Base-by-base conservation (phyloP, 2,329 filamentous ascomycete genomes). In the Hypoxylon sp. region DNA sequence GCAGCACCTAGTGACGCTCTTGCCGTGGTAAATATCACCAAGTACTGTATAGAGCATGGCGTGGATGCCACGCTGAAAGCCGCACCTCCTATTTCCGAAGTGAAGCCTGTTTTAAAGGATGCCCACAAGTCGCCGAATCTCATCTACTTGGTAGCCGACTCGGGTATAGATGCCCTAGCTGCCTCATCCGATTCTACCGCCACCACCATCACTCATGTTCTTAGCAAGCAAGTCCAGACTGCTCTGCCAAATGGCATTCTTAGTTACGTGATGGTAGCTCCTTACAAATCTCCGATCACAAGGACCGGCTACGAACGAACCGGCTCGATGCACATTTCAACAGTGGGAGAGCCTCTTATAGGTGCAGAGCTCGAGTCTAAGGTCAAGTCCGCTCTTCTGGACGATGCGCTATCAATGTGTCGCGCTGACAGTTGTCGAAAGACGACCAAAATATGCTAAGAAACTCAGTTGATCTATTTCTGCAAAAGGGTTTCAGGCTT, bases 371-470 rank as follows among this genome's bases (percentile, higher is more conserved):
- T 37, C 34, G 8, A 37, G 34, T 37, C 34, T n/a, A 37, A 37
- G 34, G 34, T 37, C 34, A 37, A 4, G 34, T 4, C 34, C 34
- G 34, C 34, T 37, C 34, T 37, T 37, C 13, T 37, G 34, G 34
- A 37, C n/a, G 34, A 37, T 11, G 34, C 34, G 34, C 34, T 37
- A 37, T 37, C 8, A n/a, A 37, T 37, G 34, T 37, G 34, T 37
- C 34, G 34, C n/a, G 34, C 34, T 37, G 34, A 37, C n/a, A 10
- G 34, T 37, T 37, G 34, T 11, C n/a, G 34, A 51, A 65, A 0
- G 84, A 83, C 64, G 78, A 72, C 1, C 84, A 87, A 70, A 85
- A 85, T 0, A 82, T 88, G 4, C 75, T 87, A 37, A 11, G 8
- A n/a, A 37, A 37, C 34, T 37, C 34, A 11, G 34, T 37, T 37